Conservation (phyloP, 306 rosid genomes). For the Cicer bijugum region DNA sequence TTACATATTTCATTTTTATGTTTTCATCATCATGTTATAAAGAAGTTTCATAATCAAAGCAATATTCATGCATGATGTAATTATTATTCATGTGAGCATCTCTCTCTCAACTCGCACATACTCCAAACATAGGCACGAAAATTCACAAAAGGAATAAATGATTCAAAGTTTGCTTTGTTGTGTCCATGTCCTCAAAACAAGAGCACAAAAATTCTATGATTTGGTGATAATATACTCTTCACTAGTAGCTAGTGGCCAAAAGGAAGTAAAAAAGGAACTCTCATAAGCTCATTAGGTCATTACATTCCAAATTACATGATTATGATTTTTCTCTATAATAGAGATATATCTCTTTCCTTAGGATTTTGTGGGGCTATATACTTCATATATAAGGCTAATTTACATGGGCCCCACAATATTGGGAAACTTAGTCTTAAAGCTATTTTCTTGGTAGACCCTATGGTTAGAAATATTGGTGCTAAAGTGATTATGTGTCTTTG, state of each 20-base stretch:
- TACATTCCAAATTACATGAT: conserved; percentile 47
- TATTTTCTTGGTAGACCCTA: conserved; percentile 56
- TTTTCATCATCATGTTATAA: background rate
- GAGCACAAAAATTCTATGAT: conserved; percentile 62
- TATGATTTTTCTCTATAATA: conserved; percentile 46
- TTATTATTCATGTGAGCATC: conserved; percentile 11
- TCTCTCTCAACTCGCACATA: conserved; percentile 39
- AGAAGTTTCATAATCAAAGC: conserved; percentile 8
- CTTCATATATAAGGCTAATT: conserved; percentile 7
- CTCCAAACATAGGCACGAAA: conserved; percentile 50
- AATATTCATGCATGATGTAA: conserved; percentile 41
- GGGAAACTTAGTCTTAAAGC: conserved; percentile 66
- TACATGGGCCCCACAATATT: conserved; percentile 46
- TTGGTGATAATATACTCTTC: conserved; percentile 63
- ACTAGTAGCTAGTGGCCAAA: conserved; percentile 52
- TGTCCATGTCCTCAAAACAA: conserved; percentile 58
- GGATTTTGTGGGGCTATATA: conserved; percentile 74
- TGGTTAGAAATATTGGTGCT: conserved; percentile 58
- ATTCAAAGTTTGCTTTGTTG: conserved; percentile 57
- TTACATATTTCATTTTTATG: background rate
- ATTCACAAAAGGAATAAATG: conserved; percentile 60
- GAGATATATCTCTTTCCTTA: conserved; percentile 77
- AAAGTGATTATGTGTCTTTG: conserved; percentile 46
- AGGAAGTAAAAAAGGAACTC: conserved; percentile 58
- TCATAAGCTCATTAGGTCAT: conserved; percentile 13